Conservation (phyloP, 768 basidiomycete species). For the Boletus reticulatus region DNA sequence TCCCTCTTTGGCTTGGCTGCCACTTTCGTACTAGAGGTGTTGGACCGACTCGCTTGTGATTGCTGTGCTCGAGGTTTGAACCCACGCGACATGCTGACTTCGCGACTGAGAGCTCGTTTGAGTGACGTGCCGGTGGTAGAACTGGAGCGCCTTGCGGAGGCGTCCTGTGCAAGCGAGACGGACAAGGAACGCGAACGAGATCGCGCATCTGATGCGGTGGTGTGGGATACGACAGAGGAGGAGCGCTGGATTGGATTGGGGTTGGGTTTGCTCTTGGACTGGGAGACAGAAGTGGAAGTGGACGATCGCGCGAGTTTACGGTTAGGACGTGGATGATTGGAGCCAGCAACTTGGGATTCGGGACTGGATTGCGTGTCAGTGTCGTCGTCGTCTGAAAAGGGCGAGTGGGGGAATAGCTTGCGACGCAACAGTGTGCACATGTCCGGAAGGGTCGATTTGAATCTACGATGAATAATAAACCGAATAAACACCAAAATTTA, state of each 20-base stretch:
- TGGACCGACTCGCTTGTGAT: conserved; percentile 12
- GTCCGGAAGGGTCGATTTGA: conserved; percentile 50
- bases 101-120: conserved; percentile 59
- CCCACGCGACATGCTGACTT: conserved; percentile 74
- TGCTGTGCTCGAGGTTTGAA: conserved; percentile 49
- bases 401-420: conserved; percentile 67
- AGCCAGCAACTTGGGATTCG: neutral
- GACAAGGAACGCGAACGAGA: conserved; percentile 63
- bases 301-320: conserved; percentile 16
- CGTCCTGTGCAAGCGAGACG: conserved; percentile 67
- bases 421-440: conserved; percentile 55
- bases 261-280: conserved; percentile 7
- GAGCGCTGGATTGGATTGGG: conserved; percentile 23
- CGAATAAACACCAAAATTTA: neutral
- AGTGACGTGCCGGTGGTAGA: conserved; percentile 38
- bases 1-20: conserved; percentile 7
- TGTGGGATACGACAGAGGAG: conserved; percentile 17
- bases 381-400: conserved; percentile 47
- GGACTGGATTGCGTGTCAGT: conserved; percentile 13
- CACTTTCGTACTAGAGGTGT: conserved; percentile 16
- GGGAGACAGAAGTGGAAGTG: conserved; percentile 2
- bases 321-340: conserved; percentile 2
- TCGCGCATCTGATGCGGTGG: conserved; percentile 28
- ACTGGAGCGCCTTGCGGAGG: conserved; percentile 37
- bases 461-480: conserved; percentile 38